Evolutionary conservation across 768 basidiomycete genomes (phyloP).

Genomic region (Cyathus striatus): DNA sequence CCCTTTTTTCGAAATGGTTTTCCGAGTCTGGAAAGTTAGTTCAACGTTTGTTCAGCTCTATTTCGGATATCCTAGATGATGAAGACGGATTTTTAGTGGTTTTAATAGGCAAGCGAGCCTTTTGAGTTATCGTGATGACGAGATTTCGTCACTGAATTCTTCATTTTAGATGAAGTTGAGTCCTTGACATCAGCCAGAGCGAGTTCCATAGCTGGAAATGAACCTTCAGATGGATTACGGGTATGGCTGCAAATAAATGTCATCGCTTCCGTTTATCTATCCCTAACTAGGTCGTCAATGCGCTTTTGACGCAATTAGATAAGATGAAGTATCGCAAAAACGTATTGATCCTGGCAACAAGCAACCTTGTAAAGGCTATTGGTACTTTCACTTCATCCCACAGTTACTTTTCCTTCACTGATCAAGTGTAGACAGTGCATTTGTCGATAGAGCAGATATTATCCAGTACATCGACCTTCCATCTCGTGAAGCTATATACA

Average conservation of each 20-base stretch:
- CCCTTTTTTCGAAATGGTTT: conserved; percentile 98
- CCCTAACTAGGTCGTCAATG: conserved; percentile 99
- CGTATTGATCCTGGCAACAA: conserved; percentile 93
- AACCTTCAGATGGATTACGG: conserved; percentile 90
- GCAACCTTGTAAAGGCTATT: conserved; percentile 91
- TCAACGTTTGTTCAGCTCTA: conserved; percentile 83
- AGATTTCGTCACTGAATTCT: neutral
- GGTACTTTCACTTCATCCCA: conserved; percentile 39
- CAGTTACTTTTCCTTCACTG: neutral
- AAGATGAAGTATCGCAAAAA: conserved; percentile 92
- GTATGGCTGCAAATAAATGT: conserved; percentile 47
- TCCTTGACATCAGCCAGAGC: conserved; percentile 92
- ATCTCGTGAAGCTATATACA: conserved; percentile 87
- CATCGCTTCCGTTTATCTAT: too few species aligned
- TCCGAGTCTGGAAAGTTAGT: conserved; percentile 98
- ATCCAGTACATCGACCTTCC: conserved; percentile 93
- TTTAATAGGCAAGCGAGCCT: conserved; percentile 64
- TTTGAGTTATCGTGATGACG: neutral
- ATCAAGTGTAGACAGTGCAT: conserved; percentile 77
- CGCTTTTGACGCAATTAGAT: conserved; percentile 93
- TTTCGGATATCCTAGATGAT: conserved; percentile 89
- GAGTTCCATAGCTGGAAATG: conserved; percentile 91
- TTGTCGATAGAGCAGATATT: conserved; percentile 95
- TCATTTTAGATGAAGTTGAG: conserved; percentile 83
- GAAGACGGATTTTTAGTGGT: conserved; percentile 90